phyloP scores from a whole-genome alignment of 163 green algal species.

The Volvox carteri region DNA sequence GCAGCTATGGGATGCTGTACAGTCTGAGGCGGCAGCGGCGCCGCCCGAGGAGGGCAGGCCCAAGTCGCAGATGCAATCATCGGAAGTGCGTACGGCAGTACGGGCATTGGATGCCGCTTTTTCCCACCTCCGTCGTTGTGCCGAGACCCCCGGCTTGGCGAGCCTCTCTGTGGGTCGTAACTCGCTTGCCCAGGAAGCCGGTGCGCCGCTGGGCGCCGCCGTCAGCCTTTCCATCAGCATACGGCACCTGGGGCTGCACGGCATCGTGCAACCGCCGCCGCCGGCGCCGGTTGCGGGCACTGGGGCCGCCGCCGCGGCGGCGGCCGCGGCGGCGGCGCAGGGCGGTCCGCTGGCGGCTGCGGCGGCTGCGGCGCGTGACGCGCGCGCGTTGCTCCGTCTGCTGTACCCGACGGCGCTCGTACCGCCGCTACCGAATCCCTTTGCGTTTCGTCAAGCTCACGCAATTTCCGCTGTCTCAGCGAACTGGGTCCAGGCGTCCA shows the following conservation, averaged over 20 bases:
- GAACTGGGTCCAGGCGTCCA: background rate
- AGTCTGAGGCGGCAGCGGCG: background rate
- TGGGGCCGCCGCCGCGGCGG: conserved; percentile 15
- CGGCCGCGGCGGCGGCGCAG: conserved; percentile 15
- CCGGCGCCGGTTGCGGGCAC: background rate
- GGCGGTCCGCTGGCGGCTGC: background rate
- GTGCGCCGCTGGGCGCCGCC: conserved; percentile 29
- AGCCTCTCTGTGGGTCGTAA: conserved; percentile 46
- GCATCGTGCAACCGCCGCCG: conserved; percentile 24
- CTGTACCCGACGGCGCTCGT: conserved; percentile 7
- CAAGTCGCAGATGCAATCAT: background rate
- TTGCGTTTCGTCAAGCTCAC: background rate
- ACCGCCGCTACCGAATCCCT: background rate
- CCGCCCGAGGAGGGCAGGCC: background rate
- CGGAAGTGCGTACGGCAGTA: background rate
- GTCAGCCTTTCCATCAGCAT: conserved; percentile 1
- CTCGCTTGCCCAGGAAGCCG: background rate
- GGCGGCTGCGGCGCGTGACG: conserved; percentile 24
- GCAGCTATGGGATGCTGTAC: conserved; percentile 7
- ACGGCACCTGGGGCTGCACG: conserved; percentile 32
- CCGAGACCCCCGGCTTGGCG: background rate
- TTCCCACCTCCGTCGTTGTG: conserved; percentile 11
- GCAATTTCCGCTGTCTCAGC: background rate
- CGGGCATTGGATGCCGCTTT: background rate
- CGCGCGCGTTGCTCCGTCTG: background rate